These are phyloP conservation scores for Xylaria sp. DNA, from an alignment of 2,329 filamentous ascomycete genomes.

Conservation along the genomic window DNA sequence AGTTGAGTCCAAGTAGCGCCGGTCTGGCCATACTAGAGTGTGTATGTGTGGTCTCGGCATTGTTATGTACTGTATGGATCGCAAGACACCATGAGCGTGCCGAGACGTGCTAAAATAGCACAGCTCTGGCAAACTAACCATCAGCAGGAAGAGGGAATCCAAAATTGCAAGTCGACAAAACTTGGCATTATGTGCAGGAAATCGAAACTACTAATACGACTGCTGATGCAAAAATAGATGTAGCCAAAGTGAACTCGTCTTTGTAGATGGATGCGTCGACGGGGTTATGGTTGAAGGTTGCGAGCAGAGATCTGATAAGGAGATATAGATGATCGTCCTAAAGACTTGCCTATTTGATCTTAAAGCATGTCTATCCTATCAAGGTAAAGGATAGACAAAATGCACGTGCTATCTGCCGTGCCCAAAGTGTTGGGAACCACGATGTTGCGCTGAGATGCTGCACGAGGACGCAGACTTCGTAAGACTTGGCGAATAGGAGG, in stretches of 20 bases:
- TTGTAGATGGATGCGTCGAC: background rate
- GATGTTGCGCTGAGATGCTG: slow-evolving; percentile 17
- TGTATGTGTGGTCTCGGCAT: slow-evolving; percentile 22
- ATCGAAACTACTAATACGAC: background rate
- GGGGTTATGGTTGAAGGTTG: background rate
- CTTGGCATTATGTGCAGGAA: slow-evolving; percentile 15
- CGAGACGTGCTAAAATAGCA: slow-evolving; percentile 17
- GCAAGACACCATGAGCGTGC: background rate
- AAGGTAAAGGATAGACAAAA: slow-evolving; percentile 10
- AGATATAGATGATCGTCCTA: too few species aligned
- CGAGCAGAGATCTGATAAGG: background rate
- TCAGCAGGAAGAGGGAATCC: slow-evolving; percentile 15
- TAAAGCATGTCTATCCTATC: slow-evolving; percentile 2
- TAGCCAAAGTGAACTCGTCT: background rate
- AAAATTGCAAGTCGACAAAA: slow-evolving; percentile 5
- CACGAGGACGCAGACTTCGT: slow-evolving; percentile 28
- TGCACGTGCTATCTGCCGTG: slow-evolving; percentile 26
- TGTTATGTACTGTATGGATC: slow-evolving; percentile 10
- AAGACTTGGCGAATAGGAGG: slow-evolving; percentile 32
- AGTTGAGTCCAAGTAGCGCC: background rate
- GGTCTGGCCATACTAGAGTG: background rate
- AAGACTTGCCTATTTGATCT: background rate
- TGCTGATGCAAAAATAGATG: slow-evolving; percentile 19
- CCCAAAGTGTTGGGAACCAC: slow-evolving; percentile 26
- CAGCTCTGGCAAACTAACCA: slow-evolving; percentile 15